Conservation (phyloP, 1,284 basidiomycete genomes). For the Fereydounia khargensis region DNA sequence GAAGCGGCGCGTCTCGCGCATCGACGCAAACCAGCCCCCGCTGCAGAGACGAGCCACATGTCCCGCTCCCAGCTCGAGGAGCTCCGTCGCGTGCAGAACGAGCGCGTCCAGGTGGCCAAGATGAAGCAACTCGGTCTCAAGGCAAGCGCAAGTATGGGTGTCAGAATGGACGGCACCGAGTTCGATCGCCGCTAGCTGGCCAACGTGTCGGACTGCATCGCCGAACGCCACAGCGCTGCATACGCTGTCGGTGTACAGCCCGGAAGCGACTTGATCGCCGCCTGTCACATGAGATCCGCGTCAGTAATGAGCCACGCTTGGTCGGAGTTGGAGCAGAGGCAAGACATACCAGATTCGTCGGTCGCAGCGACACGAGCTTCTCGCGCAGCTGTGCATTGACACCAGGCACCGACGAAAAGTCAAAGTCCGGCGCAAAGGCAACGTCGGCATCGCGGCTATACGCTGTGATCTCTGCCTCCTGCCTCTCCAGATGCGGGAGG, state of each 20-base stretch:
- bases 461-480: slow-evolving; percentile 71
- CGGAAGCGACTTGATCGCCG: slow-evolving; percentile 33
- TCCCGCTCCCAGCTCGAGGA: slow-evolving; percentile 11
- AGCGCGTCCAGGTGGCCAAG: slow-evolving; percentile 15
- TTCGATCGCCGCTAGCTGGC: slow-evolving; percentile 3
- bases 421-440: slow-evolving; percentile 67
- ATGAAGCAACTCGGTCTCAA: slow-evolving; percentile 19
- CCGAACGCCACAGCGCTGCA: slow-evolving; percentile 38
- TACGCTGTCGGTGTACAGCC: slow-evolving; percentile 43
- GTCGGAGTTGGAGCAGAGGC: no score
- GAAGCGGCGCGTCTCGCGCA: slow-evolving; percentile 4
- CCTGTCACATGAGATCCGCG: no score
- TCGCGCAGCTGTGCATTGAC: slow-evolving; percentile 75
- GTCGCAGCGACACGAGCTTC: slow-evolving; percentile 65
- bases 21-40: neutral
- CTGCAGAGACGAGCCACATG: neutral
- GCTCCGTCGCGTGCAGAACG: slow-evolving; percentile 12
- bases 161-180: slow-evolving; percentile 7
- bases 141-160: slow-evolving; percentile 4
- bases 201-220: slow-evolving; percentile 4
- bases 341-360: slow-evolving; percentile 72
- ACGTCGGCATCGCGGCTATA: slow-evolving; percentile 77
- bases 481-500: slow-evolving; percentile 65
- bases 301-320: slow-evolving; percentile 50
- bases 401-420: slow-evolving; percentile 69